A percentile compares a stretch with the other conserved stretches of the same genome.
Conservation (phyloP, 495 filamentous ascomycete genomes). For the Filosporella fistucella region DNA sequence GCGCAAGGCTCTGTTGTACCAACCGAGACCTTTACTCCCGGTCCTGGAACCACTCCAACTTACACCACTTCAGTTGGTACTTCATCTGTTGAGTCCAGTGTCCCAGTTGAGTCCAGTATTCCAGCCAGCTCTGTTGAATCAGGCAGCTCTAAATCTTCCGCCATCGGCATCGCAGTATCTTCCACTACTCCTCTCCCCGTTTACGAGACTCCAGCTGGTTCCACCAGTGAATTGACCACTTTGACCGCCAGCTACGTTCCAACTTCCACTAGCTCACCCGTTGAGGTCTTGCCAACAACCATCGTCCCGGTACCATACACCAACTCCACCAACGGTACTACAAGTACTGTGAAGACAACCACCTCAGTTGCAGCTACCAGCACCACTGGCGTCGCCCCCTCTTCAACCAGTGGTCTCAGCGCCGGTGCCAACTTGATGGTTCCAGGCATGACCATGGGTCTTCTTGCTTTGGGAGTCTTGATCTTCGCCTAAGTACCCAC, state of each 20-base stretch:
- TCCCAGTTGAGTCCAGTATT: too few relatives aligned
- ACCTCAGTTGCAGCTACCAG: slow-evolving; percentile 18
- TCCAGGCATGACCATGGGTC: slow-evolving; percentile 36
- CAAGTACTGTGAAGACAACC: not conserved
- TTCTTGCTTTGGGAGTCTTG: slow-evolving; percentile 35
- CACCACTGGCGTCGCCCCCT: slow-evolving; percentile 16
- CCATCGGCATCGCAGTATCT: too few relatives aligned
- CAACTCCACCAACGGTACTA: not conserved
- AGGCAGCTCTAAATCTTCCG: too few relatives aligned
- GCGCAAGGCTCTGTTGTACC: too few relatives aligned
- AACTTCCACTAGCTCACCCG: not conserved
- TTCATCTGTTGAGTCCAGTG: too few relatives aligned
- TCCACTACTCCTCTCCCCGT: slow-evolving; percentile 26
- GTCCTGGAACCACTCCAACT: too few relatives aligned
- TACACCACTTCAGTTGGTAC: too few relatives aligned
- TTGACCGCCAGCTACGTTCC: not conserved
- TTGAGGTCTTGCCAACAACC: slow-evolving; percentile 5
- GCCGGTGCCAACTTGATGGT: slow-evolving; percentile 32
- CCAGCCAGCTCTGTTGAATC: too few relatives aligned
- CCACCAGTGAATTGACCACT: slow-evolving; percentile 12
- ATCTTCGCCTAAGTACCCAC: slow-evolving; percentile 25
- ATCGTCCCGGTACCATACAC: not conserved
- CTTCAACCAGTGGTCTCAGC: slow-evolving; percentile 17
- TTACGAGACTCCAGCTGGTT: slow-evolving; percentile 28
- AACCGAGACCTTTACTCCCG: too few relatives aligned